Evolutionary conservation across 139 green algal genomes (phyloP).

Genomic region (Coelastrella sp.): DNA sequence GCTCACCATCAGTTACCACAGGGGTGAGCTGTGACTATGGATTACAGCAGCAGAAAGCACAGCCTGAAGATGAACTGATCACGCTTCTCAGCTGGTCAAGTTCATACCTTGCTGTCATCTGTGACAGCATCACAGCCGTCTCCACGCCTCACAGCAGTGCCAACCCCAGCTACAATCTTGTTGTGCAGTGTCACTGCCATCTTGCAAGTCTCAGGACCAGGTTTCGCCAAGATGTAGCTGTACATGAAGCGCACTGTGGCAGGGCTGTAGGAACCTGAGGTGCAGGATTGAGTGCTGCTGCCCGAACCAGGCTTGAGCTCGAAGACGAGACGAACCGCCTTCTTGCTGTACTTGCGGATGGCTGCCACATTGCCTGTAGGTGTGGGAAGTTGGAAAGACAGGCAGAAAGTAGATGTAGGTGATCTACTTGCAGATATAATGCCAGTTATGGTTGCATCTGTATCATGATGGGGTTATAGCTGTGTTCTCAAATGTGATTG

Average conservation of each 20-base stretch:
- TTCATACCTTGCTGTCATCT: background rate
- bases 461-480: background rate
- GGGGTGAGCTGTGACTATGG: background rate
- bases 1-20: too few species aligned
- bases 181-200: background rate
- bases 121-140: background rate
- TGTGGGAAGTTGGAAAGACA: too few species aligned
- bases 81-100: too few species aligned
- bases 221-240: background rate
- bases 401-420: background rate
- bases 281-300: background rate
- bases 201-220: background rate
- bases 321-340: background rate
- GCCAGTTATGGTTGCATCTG: background rate
- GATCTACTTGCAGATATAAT: background rate
- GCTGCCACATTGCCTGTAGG: background rate
- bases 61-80: background rate
- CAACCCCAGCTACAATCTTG: background rate
- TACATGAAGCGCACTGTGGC: constrained; percentile 5
- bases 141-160: background rate
- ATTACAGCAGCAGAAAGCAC: background rate
- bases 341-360: constrained; percentile 6
- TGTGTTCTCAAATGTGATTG: background rate
- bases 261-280: background rate
- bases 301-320: background rate